Evolutionary conservation across 179 eudicot species (phyloP), one percentile per base, ranked within the genome.

Genomic region (Kewa caespitosa): DNA sequence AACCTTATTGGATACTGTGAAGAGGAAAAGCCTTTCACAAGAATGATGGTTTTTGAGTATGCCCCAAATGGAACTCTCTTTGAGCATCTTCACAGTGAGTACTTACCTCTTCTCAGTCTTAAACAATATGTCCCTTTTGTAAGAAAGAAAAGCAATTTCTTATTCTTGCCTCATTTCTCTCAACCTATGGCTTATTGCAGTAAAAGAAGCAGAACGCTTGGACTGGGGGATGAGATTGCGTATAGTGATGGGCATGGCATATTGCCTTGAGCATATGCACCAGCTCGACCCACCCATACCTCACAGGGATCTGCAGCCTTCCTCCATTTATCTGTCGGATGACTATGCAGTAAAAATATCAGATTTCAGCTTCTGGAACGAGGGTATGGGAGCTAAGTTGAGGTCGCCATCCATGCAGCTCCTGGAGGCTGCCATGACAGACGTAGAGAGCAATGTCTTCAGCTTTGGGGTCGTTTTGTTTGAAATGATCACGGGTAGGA

Each of bases 321-420:
- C 88, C 25, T 80, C 90, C 18, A 67, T 92, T 28, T 92, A 87
- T 76, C 84, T 94, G 20, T 84, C 97, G 6, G 97, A 90, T 80
- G 98, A 94, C 78, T 94, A 94, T 38, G 98, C 98, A 27, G 92
- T 94, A 36, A 94, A 94, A 85, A 63, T 93, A 71, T 92, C 99
- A n/a, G 99, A 95, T 81, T 86, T 90, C 78, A 86, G 86, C 78
- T 85, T 90, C 85, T 86, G 89, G 86, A 84, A 75, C 12, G 84
- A 83, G 54, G 73, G 67, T 62, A 74, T 80, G 10, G 73, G 77
- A 42, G 36, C 80, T 48, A 81, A 85, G 76, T 85, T 73, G 79
- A 84, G 85, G 60, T 83, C 92, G 18, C 83, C 86, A 65, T 79
- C 81, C 52, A 75, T 80, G 73, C 86, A 82, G 67, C 84, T 88